Percentiles rank a stretch among this genome's conserved stretches.
phyloP scores from a whole-genome alignment of 805 yeast genomes.

The Cyberlindnera xishuangbannaensis region DNA sequence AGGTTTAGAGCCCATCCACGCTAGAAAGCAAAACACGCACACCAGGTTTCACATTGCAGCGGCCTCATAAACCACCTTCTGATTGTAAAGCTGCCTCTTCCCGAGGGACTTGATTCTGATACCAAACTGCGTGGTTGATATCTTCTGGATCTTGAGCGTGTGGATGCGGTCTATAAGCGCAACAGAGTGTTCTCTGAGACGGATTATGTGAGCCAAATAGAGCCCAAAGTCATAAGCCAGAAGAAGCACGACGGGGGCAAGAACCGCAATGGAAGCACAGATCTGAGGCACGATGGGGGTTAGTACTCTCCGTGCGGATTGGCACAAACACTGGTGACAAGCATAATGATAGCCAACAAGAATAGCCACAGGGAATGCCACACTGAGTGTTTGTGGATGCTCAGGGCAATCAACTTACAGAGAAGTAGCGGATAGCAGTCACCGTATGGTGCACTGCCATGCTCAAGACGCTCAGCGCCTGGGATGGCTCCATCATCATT shows the following conservation, averaged over 20 bases:
- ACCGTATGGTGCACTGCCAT: not conserved
- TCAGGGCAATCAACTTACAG: slow-evolving; percentile 5
- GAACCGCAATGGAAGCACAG: slow-evolving; percentile 3
- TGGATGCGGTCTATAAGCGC: slow-evolving; percentile 4
- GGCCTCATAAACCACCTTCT: slow-evolving; percentile 18
- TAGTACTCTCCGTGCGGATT: too few species aligned
- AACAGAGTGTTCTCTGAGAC: slow-evolving; percentile 2
- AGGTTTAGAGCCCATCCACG: too few species aligned
- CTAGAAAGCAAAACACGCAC: too few species aligned
- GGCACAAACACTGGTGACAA: too few species aligned
- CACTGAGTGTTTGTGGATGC: not conserved
- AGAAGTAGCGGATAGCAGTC: slow-evolving; percentile 8
- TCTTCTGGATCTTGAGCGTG: slow-evolving; percentile 9
- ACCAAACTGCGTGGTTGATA: slow-evolving; percentile 8
- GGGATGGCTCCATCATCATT: too few species aligned
- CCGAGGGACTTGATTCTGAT: slow-evolving; percentile 5
- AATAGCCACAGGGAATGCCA: not conserved
- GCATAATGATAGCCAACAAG: too few species aligned
- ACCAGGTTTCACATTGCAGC: not conserved
- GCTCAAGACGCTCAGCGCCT: too few species aligned
- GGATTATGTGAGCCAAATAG: slow-evolving; percentile 13
- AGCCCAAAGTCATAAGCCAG: slow-evolving; percentile 16
- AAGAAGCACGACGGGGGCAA: slow-evolving; percentile 14
- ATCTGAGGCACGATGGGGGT: slow-evolving; percentile 3
- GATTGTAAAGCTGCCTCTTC: slow-evolving; percentile 9